A percentile compares a stretch with the other conserved stretches of the same genome.
phyloP scores from a whole-genome alignment of 1,139 yeast genomes.

The Candida sanyaensis region DNA sequence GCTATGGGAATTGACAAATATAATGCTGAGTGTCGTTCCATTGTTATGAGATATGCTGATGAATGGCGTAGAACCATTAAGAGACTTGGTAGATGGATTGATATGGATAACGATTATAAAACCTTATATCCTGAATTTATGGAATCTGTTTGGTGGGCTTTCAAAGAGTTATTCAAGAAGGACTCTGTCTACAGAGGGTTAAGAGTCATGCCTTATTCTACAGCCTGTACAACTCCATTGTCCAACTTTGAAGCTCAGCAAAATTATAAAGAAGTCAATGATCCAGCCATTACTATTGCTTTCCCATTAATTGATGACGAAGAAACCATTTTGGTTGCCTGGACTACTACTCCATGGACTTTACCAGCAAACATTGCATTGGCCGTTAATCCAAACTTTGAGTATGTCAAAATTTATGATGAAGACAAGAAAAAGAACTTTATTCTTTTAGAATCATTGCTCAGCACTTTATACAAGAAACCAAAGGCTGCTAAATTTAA shows the following conservation, averaged over 20 bases:
- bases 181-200: conserved; percentile 90
- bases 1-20: conserved; percentile 91
- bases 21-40: conserved; percentile 91
- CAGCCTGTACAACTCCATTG: conserved; percentile 94
- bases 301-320: conserved; percentile 83
- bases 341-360: conserved; percentile 99
- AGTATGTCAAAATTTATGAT: conserved; percentile 88
- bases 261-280: conserved; percentile 94
- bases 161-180: conserved; percentile 82
- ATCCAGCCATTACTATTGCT: conserved; percentile 93
- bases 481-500: conserved; percentile 89
- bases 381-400: conserved; percentile 89
- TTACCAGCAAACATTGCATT: conserved; percentile 91
- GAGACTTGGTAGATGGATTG: conserved; percentile 98
- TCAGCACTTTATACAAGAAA: conserved; percentile 86
- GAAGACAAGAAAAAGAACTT: conserved; percentile 80
- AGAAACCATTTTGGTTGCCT: conserved; percentile 83
- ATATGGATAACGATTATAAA: conserved; percentile 97
- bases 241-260: conserved; percentile 98
- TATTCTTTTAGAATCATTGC: conserved; percentile 78
- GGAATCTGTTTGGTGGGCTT: conserved; percentile 99
- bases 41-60: conserved; percentile 94
- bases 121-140: conserved; percentile 92
- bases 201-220: conserved; percentile 98
- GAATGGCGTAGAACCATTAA: conserved; percentile 95